phyloP scores from a whole-genome alignment of 2,329 filamentous ascomycete genomes.

The Verticillium nubilum region DNA sequence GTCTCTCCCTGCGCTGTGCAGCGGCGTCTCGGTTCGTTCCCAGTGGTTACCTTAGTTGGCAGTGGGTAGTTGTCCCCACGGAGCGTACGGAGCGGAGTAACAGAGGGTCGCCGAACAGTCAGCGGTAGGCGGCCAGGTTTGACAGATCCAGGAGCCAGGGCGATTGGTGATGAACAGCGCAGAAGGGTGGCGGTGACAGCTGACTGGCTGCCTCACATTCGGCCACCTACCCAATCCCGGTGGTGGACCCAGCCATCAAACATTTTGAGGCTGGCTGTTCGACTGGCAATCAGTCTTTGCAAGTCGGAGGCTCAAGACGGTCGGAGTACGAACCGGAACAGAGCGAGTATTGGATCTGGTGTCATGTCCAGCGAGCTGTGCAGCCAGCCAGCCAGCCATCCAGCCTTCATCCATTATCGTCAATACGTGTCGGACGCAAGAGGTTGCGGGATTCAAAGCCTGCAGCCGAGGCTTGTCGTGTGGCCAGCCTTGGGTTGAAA shows the following conservation, averaged over 20 bases:
- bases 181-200: not conserved
- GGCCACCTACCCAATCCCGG: not conserved
- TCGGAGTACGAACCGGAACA: not conserved
- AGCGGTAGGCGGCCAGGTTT: slow-evolving; percentile 1
- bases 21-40: not conserved
- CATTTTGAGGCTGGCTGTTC: not conserved
- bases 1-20: not conserved
- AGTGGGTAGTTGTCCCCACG: not conserved
- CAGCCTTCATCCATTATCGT: not conserved
- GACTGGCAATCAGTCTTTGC: not conserved
- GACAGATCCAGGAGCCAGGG: slow-evolving; percentile 1
- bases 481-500: not conserved
- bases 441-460: not conserved
- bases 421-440: not conserved
- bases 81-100: not conserved
- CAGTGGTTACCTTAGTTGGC: not conserved
- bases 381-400: not conserved
- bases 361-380: not conserved
- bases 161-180: not conserved
- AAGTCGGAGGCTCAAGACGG: not conserved
- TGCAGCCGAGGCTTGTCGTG: not conserved
- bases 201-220: slow-evolving; percentile 2
- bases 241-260: not conserved
- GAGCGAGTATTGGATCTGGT: not conserved
- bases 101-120: not conserved